phyloP scores from a whole-genome alignment of 2,329 filamentous ascomycete species.

The Ceratocystis harringtonii region DNA sequence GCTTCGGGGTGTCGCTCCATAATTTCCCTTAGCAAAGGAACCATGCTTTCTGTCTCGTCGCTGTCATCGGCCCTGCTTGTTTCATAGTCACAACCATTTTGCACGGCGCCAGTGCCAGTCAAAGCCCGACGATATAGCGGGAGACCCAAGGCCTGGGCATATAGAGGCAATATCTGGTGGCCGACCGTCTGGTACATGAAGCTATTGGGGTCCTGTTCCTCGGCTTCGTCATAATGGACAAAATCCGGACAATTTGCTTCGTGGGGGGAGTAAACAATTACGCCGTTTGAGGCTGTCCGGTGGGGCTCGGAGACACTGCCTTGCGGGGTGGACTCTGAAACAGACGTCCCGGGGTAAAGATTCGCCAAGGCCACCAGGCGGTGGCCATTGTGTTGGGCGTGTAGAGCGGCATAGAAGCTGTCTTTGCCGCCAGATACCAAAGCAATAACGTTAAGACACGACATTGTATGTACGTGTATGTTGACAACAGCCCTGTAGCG shows the following conservation, averaged over 20 bases:
- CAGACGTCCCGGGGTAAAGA: conserved; percentile 44
- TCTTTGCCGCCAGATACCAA: conserved; percentile 95
- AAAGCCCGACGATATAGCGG: conserved; percentile 76
- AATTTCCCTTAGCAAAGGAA: conserved; percentile 56
- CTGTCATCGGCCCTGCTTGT: conserved; percentile 22
- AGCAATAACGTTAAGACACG: conserved; percentile 62
- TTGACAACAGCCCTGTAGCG: not conserved
- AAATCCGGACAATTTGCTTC: conserved; percentile 11
- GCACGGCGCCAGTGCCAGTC: conserved; percentile 46
- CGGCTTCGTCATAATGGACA: conserved; percentile 13
- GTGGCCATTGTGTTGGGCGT: conserved; percentile 78
- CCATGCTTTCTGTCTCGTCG: conserved; percentile 82
- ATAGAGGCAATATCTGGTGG: conserved; percentile 72
- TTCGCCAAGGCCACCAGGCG: conserved; percentile 78
- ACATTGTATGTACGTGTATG: conserved; percentile 1
- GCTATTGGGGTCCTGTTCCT: conserved; percentile 58
- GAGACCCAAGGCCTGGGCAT: conserved; percentile 60
- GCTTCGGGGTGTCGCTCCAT: conserved; percentile 57
- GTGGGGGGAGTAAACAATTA: conserved; percentile 17
- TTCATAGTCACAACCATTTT: conserved; percentile 57
- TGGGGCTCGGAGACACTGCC: conserved; percentile 2
- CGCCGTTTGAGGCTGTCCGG: conserved; percentile 18
- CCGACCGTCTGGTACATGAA: conserved; percentile 99
- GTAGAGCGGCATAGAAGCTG: conserved; percentile 82
- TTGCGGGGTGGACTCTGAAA: not conserved